phyloP scores from a whole-genome alignment of 345 rosid species.

The Bruguiera parviflora region DNA sequence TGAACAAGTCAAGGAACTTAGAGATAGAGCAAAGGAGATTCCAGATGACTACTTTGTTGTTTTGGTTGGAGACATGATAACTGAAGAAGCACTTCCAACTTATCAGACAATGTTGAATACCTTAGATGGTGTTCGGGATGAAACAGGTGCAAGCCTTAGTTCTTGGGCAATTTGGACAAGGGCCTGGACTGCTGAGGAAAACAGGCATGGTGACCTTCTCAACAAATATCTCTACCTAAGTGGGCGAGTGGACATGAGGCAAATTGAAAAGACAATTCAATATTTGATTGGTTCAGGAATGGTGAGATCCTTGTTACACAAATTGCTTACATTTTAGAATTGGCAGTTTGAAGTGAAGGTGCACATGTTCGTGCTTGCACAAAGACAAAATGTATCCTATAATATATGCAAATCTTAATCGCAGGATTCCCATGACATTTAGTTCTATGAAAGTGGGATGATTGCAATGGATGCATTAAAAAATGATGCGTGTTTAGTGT shows the following conservation, averaged over 20 bases:
- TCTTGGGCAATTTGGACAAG: slow-evolving; percentile 73
- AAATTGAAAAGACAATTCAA: slow-evolving; percentile 68
- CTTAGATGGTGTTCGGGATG: slow-evolving; percentile 72
- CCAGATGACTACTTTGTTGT: slow-evolving; percentile 88
- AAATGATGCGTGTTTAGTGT: too few relatives aligned
- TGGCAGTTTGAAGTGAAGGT: background rate
- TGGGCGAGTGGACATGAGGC: slow-evolving; percentile 70
- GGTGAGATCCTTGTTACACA: slow-evolving; percentile 40
- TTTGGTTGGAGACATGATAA: slow-evolving; percentile 82
- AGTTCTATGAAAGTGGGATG: too few relatives aligned
- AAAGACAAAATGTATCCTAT: background rate
- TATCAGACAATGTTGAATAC: slow-evolving; percentile 78
- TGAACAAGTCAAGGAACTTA: slow-evolving; percentile 75
- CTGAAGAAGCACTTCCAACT: slow-evolving; percentile 86
- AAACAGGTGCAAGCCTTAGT: slow-evolving; percentile 77
- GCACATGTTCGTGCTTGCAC: background rate
- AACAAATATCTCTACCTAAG: slow-evolving; percentile 64
- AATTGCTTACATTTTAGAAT: background rate
- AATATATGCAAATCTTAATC: background rate
- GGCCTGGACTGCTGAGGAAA: slow-evolving; percentile 80
- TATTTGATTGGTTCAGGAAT: slow-evolving; percentile 71
- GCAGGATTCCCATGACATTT: too few relatives aligned
- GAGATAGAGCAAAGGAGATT: slow-evolving; percentile 73
- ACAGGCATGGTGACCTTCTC: slow-evolving; percentile 72
- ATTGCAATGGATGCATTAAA: too few relatives aligned